Base-by-base conservation (phyloP, 2,329 filamentous ascomycete species). In the Pyricularia grisea region DNA sequence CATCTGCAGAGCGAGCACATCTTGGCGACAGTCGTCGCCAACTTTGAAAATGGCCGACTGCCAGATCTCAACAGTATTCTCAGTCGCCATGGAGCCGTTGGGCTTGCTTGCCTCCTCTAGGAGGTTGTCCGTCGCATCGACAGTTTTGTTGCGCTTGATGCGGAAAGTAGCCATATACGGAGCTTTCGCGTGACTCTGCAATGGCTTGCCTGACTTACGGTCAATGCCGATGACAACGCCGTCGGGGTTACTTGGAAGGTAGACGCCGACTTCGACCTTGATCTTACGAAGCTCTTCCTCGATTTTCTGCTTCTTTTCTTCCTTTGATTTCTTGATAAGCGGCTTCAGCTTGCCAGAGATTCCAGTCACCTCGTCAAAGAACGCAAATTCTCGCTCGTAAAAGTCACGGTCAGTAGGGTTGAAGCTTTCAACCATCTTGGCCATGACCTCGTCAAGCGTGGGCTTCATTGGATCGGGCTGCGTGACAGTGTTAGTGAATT, bases 11-110 rank as follows among this genome's bases (percentile, higher is more conserved):
- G 95, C 95, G 70, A 99, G 84, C 68, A 99, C 92, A 75, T 99
- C 96, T 80, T 99, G 95, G 67, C 95, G 91, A 77, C 95, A 98
- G 79, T 99, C 95, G 77, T 99, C 95, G 71, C 95, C 95, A 66
- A 99, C 96, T 79, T 99, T 99, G 88, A 99, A 99, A 76, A 99
- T 99, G 69, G 94, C 95, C 1, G 93, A 97, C 79, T 99, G 95
- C 96, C 95, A 98, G n/a, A 94, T 91, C 78, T 99, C 96, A 73
- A 97, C 88, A 0, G 88, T 92, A 74, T 86, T 87, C 68, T 81
- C 80, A 31, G 75, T 74, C 9, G 76, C 76, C 60, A 30, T 67
- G 27, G 69, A 28, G 55, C 75, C 75, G 6, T 76, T 78, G 60
- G 73, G 71, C 69, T 81, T 81, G 67, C 79, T 80, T 2, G 81